phyloP scores from a whole-genome alignment of 257 asterid genomes.

The Petrea volubilis region DNA sequence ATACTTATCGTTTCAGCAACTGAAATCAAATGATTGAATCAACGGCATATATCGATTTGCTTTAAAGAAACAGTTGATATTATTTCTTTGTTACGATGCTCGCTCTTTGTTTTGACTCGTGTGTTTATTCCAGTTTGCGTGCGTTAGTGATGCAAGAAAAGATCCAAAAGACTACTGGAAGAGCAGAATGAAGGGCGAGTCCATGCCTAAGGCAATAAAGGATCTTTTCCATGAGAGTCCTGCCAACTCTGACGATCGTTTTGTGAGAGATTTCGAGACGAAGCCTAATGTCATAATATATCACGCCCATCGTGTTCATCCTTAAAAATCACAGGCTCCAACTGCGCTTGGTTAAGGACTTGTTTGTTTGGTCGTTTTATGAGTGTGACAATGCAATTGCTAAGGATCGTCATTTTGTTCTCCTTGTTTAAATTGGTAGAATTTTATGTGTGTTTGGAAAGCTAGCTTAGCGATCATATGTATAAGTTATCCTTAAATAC shows the following conservation, averaged over 20 bases:
- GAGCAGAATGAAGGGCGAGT: constrained; percentile 35
- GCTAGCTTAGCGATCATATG: too few species aligned
- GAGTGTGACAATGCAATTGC: not conserved
- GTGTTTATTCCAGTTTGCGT: constrained; percentile 21
- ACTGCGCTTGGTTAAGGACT: not conserved
- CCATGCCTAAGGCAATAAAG: constrained; percentile 48
- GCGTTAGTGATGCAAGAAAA: constrained; percentile 22
- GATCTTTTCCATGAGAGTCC: constrained; percentile 28
- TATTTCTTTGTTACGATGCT: too few species aligned
- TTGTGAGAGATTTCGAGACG: constrained; percentile 38
- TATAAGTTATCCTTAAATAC: too few species aligned
- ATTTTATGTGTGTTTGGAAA: too few species aligned
- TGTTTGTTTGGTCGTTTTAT: not conserved
- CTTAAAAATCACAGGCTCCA: constrained; percentile 4
- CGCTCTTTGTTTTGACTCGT: not conserved
- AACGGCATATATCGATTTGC: too few species aligned
- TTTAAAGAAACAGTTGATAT: too few species aligned
- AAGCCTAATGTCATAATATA: constrained; percentile 45
- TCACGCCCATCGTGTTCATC: constrained; percentile 28
- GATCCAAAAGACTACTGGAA: constrained; percentile 46
- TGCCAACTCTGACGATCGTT: constrained; percentile 7
- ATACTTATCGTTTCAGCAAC: too few species aligned
- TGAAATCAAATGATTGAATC: too few species aligned
- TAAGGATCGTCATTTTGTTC: too few species aligned
- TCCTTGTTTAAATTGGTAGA: too few species aligned